A percentile compares a stretch with the other conserved stretches of the same genome.
phyloP scores from a whole-genome alignment of 2,329 filamentous ascomycete species.

The Ascochyta fabae region DNA sequence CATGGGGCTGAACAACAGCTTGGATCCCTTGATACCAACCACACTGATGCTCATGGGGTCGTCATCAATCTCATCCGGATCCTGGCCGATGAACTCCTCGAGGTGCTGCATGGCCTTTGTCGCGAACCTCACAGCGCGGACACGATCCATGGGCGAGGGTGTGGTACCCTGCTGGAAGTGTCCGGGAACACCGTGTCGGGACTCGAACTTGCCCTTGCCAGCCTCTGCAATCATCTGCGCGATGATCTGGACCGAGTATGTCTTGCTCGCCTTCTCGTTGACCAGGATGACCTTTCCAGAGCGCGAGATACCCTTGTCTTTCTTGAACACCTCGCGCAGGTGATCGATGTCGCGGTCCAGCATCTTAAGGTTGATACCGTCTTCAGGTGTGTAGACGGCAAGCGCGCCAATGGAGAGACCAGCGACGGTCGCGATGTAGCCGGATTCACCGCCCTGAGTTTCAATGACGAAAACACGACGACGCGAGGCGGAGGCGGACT shows the following conservation, averaged over 20 bases:
- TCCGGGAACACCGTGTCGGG: slow-evolving; percentile 70
- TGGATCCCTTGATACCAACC: slow-evolving; percentile 90
- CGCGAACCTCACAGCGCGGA: slow-evolving; percentile 86
- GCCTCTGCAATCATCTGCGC: slow-evolving; percentile 96
- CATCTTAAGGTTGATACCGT: slow-evolving; percentile 94
- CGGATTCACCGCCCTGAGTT: slow-evolving; percentile 92
- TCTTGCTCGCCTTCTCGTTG: slow-evolving; percentile 89
- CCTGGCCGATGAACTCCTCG: slow-evolving; percentile 73
- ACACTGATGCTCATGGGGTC: slow-evolving; percentile 79
- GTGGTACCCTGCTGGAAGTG: slow-evolving; percentile 53
- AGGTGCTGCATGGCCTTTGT: slow-evolving; percentile 95
- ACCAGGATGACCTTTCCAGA: slow-evolving; percentile 95
- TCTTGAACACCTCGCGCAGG: slow-evolving; percentile 81
- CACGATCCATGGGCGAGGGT: slow-evolving; percentile 94
- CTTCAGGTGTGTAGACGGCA: slow-evolving; percentile 95
- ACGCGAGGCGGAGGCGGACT: slow-evolving; percentile 91
- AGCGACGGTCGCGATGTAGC: slow-evolving; percentile 89
- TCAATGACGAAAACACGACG: slow-evolving; percentile 97
- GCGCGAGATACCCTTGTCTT: slow-evolving; percentile 85
- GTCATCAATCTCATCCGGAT: slow-evolving; percentile 70
- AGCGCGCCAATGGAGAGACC: slow-evolving; percentile 90
- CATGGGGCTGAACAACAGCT: slow-evolving; percentile 87
- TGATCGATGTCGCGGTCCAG: slow-evolving; percentile 88
- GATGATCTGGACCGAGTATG: slow-evolving; percentile 91
- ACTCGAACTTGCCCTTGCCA: slow-evolving; percentile 89